phyloP scores from a whole-genome alignment of 1,284 basidiomycete species.

The Crocinoboletus sp. region DNA sequence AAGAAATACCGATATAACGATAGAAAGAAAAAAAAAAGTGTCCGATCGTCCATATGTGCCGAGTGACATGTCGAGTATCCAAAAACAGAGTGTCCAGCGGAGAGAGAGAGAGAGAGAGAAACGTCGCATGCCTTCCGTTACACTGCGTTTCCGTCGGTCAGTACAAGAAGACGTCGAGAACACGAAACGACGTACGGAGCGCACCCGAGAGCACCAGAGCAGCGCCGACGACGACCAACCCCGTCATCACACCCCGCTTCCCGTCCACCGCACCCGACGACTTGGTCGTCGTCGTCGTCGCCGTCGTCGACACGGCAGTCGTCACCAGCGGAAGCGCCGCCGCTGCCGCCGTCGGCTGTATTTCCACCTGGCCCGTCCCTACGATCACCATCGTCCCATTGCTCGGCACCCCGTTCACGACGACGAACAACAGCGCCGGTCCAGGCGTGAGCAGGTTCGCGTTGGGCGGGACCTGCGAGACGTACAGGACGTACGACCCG shows the following conservation, averaged over 20 bases:
- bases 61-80: neutral
- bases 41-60: neutral
- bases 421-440: constrained; percentile 67
- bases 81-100: no score
- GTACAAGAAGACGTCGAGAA: neutral
- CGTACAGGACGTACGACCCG: constrained; percentile 57
- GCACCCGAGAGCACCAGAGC: neutral
- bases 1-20: no score
- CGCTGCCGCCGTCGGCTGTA: constrained; percentile 43
- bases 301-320: neutral
- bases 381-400: constrained; percentile 62
- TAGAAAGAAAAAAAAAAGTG: no score
- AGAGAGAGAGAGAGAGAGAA: neutral
- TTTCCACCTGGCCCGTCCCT: constrained; percentile 61
- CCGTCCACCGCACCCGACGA: neutral
- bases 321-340: constrained; percentile 17
- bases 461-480: constrained; percentile 67
- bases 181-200: neutral
- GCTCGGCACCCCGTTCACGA: constrained; percentile 67
- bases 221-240: neutral
- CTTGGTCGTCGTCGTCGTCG: neutral
- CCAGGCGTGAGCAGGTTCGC: constrained; percentile 71
- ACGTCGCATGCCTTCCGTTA: neutral
- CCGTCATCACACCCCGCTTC: neutral
- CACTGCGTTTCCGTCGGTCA: neutral